Evolutionary conservation across 306 rosid species (phyloP), one percentile per base, ranked within the genome.

Genomic region (Oemleria cerasiformis): DNA sequence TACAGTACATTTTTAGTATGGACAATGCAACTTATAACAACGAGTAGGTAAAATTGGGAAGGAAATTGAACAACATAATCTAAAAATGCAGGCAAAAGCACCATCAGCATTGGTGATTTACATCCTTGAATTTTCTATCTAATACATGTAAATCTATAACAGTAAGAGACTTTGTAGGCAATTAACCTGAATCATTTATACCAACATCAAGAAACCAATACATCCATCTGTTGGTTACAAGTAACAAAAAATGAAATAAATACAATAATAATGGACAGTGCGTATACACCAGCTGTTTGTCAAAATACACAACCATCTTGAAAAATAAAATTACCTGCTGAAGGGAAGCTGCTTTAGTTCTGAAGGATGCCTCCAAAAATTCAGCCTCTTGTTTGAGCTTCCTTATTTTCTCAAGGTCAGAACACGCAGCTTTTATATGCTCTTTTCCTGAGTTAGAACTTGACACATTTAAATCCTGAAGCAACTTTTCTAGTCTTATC

Each of bases 301-400:
- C 25, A 51, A 68, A 62, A 61, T 36, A 38, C 23, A 51, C 19
- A 7, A 51, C 10, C 17, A 7, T 51, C 57, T 6, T n/a, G 51
- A 47, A 81, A 38, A 1, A 57, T 48, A 70, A 41, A 65, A 69
- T 75, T 72, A 89, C 99, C 89, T 85, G 92, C 72, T 80, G 90
- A 73, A 95, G 92, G 67, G 87, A 89, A 66, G 87, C 97, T 61
- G 96, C 96, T 84, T 91, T 95, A 59, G 99, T 96, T 81, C 96
- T 85, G 72, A 91, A 95, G 67, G 99, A 95, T 78, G 92, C 97
- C 88, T 81, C 99, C 74, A 95, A 78, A 83, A 91, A 95, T 72
- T 95, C 99, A 71, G 97, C 97, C 87, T 95, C 99, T 80, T 95
- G 91, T 82, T 85, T 86, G 36, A 91, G 99, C 80, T 86, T 95